These are phyloP conservation scores for Oxalis stricta DNA, from an alignment of 441 rosid species.

Conservation along the genomic window DNA sequence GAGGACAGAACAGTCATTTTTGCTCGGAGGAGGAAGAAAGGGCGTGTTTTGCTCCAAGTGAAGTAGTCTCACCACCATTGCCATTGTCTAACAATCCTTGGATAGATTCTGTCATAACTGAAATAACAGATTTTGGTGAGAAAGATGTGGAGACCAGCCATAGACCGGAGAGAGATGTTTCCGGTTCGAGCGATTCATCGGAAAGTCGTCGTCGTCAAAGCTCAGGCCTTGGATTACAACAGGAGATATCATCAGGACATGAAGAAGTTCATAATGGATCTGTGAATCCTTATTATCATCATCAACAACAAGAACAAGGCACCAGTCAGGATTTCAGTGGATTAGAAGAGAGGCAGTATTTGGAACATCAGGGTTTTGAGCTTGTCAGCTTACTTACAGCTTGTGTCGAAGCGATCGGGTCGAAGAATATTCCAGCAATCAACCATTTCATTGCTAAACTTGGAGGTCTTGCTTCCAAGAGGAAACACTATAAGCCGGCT, in stretches of 20 bases:
- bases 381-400: conserved; percentile 54
- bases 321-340: conserved; percentile 23
- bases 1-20: conserved; percentile 30
- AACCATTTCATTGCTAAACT: conserved; percentile 52
- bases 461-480: conserved; percentile 72
- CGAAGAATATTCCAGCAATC: conserved; percentile 48
- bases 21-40: conserved; percentile 62
- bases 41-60: conserved; percentile 57
- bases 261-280: conserved; percentile 50
- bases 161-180: conserved; percentile 48
- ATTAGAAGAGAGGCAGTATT: conserved; percentile 30
- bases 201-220: conserved; percentile 60
- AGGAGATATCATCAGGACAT: conserved; percentile 28
- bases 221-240: conserved; percentile 34
- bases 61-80: conserved; percentile 52
- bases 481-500: conserved; percentile 59
- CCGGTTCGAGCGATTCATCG: conserved; percentile 70
- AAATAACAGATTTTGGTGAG: conserved; percentile 55
- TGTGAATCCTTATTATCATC: conserved; percentile 29
- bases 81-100: conserved; percentile 60
- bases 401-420: conserved; percentile 73
- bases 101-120: conserved; percentile 57
- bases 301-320: no score
- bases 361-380: conserved; percentile 53
- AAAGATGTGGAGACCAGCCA: conserved; percentile 50